Conservation (phyloP, 1,284 basidiomycete species). For the Tremellales sp. region DNA sequence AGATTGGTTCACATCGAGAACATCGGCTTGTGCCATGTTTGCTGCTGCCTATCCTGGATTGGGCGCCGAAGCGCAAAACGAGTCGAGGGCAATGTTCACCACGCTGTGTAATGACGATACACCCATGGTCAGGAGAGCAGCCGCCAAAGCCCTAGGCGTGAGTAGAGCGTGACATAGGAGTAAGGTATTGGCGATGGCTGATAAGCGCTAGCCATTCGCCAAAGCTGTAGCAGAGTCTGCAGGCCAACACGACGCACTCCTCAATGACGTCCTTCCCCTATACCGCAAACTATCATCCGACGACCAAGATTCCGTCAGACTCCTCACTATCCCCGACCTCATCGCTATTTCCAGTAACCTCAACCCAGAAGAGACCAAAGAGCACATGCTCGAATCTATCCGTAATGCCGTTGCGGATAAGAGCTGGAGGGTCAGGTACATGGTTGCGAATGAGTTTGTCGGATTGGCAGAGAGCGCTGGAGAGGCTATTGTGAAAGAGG, state of each 20-base stretch:
- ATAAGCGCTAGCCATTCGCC: slow-evolving; percentile 60
- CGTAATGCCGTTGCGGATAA: slow-evolving; percentile 86
- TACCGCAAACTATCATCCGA: slow-evolving; percentile 93
- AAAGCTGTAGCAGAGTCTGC: slow-evolving; percentile 58
- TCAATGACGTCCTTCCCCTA: slow-evolving; percentile 84
- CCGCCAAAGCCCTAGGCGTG: slow-evolving; percentile 92
- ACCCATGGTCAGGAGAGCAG: slow-evolving; percentile 96
- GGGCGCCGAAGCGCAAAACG: slow-evolving; percentile 71
- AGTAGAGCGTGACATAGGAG: slow-evolving; percentile 48
- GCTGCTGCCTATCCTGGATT: slow-evolving; percentile 86
- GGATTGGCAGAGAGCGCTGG: slow-evolving; percentile 87
- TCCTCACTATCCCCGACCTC: slow-evolving; percentile 92
- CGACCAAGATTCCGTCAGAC: slow-evolving; percentile 96
- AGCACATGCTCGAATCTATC: slow-evolving; percentile 83
- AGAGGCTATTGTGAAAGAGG: slow-evolving; percentile 85
- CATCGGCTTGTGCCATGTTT: slow-evolving; percentile 91
- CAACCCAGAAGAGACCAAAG: slow-evolving; percentile 80
- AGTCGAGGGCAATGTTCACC: slow-evolving; percentile 81
- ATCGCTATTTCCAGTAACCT: slow-evolving; percentile 88
- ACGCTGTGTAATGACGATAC: slow-evolving; percentile 89
- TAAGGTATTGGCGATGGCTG: background rate
- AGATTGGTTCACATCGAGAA: slow-evolving; percentile 99
- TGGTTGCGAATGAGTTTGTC: slow-evolving; percentile 98
- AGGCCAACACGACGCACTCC: slow-evolving; percentile 63
- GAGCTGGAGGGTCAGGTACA: slow-evolving; percentile 98